A percentile compares a stretch with the other conserved stretches of the same genome.
These are phyloP conservation scores for Pseudopyricularia javanii DNA, from an alignment of 2,329 filamentous ascomycete species.

Conservation along the genomic window DNA sequence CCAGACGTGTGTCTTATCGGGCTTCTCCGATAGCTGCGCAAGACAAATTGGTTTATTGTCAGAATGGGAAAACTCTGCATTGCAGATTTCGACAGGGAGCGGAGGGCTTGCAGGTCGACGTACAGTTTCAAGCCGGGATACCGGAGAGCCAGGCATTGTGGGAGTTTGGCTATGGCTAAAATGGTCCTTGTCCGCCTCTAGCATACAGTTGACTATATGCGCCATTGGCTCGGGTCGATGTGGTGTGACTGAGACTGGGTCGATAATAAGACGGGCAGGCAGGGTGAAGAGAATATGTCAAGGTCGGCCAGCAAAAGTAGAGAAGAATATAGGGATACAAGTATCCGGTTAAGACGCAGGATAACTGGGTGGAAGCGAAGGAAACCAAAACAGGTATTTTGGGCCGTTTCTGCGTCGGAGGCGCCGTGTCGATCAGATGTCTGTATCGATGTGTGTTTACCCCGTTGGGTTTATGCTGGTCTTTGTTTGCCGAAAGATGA, in stretches of 20 bases:
- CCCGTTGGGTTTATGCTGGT: no score
- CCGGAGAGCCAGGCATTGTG: slow-evolving; percentile 34
- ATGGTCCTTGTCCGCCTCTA: slow-evolving; percentile 29
- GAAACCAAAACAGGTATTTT: neutral
- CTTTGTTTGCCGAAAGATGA: neutral
- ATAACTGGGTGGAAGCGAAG: neutral
- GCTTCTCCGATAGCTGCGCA: slow-evolving; percentile 13
- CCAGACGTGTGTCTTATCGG: slow-evolving; percentile 24
- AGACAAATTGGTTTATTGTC: slow-evolving; percentile 7
- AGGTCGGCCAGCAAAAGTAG: neutral
- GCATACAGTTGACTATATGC: slow-evolving; percentile 49
- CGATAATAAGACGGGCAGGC: neutral
- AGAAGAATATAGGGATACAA: neutral
- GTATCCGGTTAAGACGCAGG: neutral
- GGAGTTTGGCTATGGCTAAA: slow-evolving; percentile 32
- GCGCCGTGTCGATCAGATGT: neutral
- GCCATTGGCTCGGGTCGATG: slow-evolving; percentile 31
- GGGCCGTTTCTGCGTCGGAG: neutral
- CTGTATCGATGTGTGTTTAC: neutral
- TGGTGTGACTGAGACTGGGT: neutral
- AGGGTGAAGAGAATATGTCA: neutral
- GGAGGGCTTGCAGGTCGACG: slow-evolving; percentile 16
- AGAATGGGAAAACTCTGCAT: neutral
- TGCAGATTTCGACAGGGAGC: no score
- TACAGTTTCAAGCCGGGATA: slow-evolving; percentile 33